phyloP scores from a whole-genome alignment of 176 grass and related monocot species.

The Triticum timopheevii region DNA sequence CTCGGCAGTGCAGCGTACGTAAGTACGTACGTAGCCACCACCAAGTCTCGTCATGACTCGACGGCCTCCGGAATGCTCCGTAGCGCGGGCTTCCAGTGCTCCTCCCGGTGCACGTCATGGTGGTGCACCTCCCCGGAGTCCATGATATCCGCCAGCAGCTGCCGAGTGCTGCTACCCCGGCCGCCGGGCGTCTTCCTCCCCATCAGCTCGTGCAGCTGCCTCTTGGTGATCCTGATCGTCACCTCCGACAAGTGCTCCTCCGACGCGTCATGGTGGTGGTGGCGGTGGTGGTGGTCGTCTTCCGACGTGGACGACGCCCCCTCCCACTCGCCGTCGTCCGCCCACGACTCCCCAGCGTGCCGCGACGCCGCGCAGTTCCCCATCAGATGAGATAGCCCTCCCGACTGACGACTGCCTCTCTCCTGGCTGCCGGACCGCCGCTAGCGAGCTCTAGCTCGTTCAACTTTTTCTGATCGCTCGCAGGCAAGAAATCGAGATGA shows the following conservation, averaged over 20 bases:
- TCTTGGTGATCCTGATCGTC: conserved; percentile 69
- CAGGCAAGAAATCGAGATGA: background rate
- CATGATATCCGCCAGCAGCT: conserved; percentile 65
- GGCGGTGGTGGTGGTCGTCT: background rate
- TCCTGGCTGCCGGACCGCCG: background rate
- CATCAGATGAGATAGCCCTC: conserved; percentile 14
- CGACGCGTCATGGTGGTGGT: background rate
- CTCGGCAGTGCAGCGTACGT: background rate
- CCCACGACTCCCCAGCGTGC: conserved; percentile 39
- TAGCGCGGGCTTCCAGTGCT: conserved; percentile 63
- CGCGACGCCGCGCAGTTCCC: conserved; percentile 51
- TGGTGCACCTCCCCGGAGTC: conserved; percentile 54
- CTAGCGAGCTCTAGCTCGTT: background rate
- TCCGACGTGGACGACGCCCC: background rate
- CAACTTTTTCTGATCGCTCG: background rate
- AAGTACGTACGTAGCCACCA: background rate
- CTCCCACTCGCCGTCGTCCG: conserved; percentile 57
- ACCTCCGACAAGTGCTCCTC: conserved; percentile 47
- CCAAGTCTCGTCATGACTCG: conserved; percentile 18
- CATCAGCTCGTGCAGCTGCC: conserved; percentile 62
- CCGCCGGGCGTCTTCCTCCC: background rate
- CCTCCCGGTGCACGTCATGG: conserved; percentile 24
- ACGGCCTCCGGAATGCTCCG: conserved; percentile 63
- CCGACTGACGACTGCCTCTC: background rate
- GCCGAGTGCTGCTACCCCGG: background rate